These are phyloP conservation scores for Geotrichum phurueaensis DNA, from an alignment of 1,139 yeast genomes.

Conservation along the genomic window DNA sequence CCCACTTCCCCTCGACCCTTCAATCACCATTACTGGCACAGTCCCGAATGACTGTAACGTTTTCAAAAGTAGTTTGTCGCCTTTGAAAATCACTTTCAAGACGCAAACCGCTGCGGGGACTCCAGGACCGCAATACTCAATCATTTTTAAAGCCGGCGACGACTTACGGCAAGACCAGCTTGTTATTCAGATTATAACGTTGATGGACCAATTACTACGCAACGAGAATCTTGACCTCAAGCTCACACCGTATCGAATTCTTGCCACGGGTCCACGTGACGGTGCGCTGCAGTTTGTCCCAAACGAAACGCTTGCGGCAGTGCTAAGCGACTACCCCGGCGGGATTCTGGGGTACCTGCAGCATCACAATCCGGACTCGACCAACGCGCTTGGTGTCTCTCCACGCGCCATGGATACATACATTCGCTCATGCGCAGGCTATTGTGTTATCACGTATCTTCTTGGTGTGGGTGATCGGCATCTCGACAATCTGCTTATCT, in stretches of 20 bases:
- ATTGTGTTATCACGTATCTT: slow-evolving; percentile 91
- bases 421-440: slow-evolving; percentile 94
- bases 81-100: slow-evolving; percentile 73
- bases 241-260: slow-evolving; percentile 80
- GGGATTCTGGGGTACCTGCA: slow-evolving; percentile 66
- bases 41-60: slow-evolving; percentile 77
- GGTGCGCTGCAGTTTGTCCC: slow-evolving; percentile 93
- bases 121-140: slow-evolving; percentile 49
- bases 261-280: slow-evolving; percentile 86
- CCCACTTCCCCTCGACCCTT: slow-evolving; percentile 68
- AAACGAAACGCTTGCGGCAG: slow-evolving; percentile 81
- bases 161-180: slow-evolving; percentile 94
- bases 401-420: slow-evolving; percentile 84
- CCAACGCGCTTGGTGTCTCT: slow-evolving; percentile 66
- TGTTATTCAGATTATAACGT: slow-evolving; percentile 81
- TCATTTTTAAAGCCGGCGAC: slow-evolving; percentile 94
- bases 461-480: slow-evolving; percentile 97
- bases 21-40: slow-evolving; percentile 62
- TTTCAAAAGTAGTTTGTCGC: slow-evolving; percentile 85
- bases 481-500: slow-evolving; percentile 72
- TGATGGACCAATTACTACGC: slow-evolving; percentile 84
- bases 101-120: slow-evolving; percentile 34
- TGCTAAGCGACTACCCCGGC: slow-evolving; percentile 62
- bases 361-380: slow-evolving; percentile 55
- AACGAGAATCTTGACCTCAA: slow-evolving; percentile 86